Conservation (phyloP, 352 stramenopile genomes). For the Globisporangium okanoganense region DNA sequence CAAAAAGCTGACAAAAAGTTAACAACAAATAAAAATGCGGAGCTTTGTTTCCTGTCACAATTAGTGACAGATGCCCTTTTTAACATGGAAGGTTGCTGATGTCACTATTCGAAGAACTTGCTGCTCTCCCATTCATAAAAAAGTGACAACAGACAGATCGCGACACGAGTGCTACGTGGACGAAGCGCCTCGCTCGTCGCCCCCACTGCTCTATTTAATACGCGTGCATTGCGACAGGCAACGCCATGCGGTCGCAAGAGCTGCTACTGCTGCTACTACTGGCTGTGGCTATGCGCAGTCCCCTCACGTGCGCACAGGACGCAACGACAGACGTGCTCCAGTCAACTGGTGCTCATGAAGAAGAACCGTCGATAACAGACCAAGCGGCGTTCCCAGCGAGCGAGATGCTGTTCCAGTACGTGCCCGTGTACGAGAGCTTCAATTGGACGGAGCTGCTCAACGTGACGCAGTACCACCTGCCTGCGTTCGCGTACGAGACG, state of each 20-base stretch:
- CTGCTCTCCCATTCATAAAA: not conserved
- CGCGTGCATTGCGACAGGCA: not conserved
- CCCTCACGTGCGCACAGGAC: not conserved
- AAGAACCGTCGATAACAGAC: not conserved
- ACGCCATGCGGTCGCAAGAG: not conserved
- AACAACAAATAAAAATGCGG: too few species aligned
- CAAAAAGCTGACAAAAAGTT: too few species aligned
- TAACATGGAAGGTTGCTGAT: not conserved
- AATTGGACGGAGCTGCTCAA: constrained; percentile 18
- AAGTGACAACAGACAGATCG: not conserved
- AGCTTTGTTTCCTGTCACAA: too few species aligned
- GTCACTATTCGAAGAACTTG: not conserved
- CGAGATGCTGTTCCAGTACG: constrained; percentile 16
- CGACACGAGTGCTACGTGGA: not conserved
- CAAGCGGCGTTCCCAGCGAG: not conserved
- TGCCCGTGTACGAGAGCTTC: constrained; percentile 4
- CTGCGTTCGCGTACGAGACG: constrained; percentile 42
- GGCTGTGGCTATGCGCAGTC: not conserved
- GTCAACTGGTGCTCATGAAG: not conserved
- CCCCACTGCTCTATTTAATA: not conserved
- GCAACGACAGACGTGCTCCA: not conserved
- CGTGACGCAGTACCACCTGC: constrained; percentile 28
- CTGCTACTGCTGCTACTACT: not conserved
- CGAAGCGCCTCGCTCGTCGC: not conserved
- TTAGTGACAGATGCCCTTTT: not conserved